These are phyloP conservation scores for Magnusiomyces ingens DNA, from an alignment of 1,139 yeast species.

Conservation along the genomic window DNA sequence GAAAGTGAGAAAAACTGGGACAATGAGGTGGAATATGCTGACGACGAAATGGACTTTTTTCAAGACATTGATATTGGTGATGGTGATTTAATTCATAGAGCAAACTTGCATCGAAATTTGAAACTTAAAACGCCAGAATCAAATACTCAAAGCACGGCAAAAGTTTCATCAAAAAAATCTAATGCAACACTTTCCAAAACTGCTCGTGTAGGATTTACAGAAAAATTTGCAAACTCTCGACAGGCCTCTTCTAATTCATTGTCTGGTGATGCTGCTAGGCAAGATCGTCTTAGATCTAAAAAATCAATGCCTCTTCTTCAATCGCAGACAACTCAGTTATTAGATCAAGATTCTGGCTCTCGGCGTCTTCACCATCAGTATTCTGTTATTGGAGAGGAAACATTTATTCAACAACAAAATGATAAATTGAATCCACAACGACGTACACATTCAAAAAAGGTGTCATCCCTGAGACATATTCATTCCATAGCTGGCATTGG, in stretches of 20 bases:
- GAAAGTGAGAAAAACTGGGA: background rate
- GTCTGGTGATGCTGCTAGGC: conserved; percentile 2
- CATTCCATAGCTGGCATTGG: too few species aligned
- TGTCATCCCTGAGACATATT: too few species aligned
- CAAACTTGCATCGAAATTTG: conserved; percentile 22
- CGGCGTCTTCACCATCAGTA: background rate
- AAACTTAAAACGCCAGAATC: conserved; percentile 16
- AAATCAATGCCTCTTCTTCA: conserved; percentile 11
- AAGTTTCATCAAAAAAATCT: background rate
- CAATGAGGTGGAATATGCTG: conserved; percentile 16
- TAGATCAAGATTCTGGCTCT: background rate
- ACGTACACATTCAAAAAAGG: too few species aligned
- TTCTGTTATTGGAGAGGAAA: conserved; percentile 3
- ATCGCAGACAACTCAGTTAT: conserved; percentile 3
- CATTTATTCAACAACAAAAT: conserved; percentile 12
- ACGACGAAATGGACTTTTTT: conserved; percentile 20
- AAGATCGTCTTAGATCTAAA: conserved; percentile 11
- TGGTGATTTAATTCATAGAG: conserved; percentile 14
- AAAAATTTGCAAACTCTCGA: background rate
- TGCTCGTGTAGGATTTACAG: conserved; percentile 6
- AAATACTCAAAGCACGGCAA: background rate
- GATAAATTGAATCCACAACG: conserved; percentile 23
- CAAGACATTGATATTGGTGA: conserved; percentile 25
- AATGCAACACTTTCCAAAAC: background rate
- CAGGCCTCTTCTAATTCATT: background rate